Evolutionary conservation across 164 flowering plant genomes (phyloP), one percentile per base, ranked within the genome.

Genomic region (Akebia trifoliata): DNA sequence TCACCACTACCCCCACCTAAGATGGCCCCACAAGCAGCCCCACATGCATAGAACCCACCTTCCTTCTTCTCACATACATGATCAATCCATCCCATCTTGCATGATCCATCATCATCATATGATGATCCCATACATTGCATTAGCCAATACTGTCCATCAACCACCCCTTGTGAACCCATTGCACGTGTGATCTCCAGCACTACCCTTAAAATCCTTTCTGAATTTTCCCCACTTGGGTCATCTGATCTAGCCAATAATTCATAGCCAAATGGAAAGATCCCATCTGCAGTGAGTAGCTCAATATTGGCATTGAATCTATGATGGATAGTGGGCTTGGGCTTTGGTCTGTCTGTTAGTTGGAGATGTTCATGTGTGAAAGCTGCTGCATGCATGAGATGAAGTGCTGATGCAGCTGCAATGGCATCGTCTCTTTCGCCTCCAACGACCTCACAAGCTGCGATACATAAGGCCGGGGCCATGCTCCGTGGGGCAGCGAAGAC

Each of bases 1-100:
- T 72, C 82, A 47, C 78, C 81, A 30, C 52, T 63, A 43, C 83
- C 86, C 87, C 85, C 95, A 17, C 84, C 89, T 35, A 85, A 14
- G n/a, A 87, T 78, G 9, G 86, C 87, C 52, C 95, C 95, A 71
- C 87, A 81, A 0, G 81, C 83, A 0, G 77, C 87, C 0, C 74
- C 86, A 55, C 90, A 82, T 2, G 76, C 81, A 50, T 72, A 72
- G 4, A 82, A 21, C 54, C 26, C 72, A 8, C 85, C 83, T 60
- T 74, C 84, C 44, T 69, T 74, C 58, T 73, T 78, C 64, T 67
- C 64, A 6, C 68, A 48, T 46, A 72, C 70, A 0, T 62, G 28
- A 4, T 57, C 53, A 6, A 67, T 45, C 68, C 44, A 40, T 30
- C 32, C 51, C 24, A 2, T 38, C 20, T 64, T 48, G 5, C 47